phyloP scores from a whole-genome alignment of 805 yeast genomes.

The Scheffersomyces lignosus region DNA sequence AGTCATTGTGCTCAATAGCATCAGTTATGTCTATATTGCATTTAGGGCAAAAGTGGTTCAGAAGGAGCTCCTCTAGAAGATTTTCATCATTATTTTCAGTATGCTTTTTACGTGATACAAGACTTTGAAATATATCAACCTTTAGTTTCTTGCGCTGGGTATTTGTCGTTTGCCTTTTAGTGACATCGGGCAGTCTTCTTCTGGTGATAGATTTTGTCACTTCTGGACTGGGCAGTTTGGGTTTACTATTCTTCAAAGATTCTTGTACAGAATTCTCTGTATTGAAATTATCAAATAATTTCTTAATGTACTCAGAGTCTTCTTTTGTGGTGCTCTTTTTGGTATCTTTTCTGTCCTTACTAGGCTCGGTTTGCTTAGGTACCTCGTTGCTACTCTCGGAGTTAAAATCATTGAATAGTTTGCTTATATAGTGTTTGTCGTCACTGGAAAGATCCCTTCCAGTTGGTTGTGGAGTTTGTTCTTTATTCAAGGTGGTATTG shows the following conservation, averaged over 20 bases:
- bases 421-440: conserved; percentile 27
- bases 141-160: background rate
- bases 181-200: too few species aligned
- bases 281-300: conserved; percentile 22
- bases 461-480: background rate
- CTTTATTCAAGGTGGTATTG: background rate
- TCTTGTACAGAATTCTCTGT: conserved; percentile 5
- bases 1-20: conserved; percentile 53
- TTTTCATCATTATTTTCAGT: background rate
- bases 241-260: conserved; percentile 2
- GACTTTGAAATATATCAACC: conserved; percentile 8
- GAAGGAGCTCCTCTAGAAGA: conserved; percentile 16
- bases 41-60: conserved; percentile 21
- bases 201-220: background rate
- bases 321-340: conserved; percentile 2
- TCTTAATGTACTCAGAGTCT: conserved; percentile 19
- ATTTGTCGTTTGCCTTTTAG: background rate
- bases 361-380: background rate
- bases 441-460: conserved; percentile 9
- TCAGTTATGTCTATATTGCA: conserved; percentile 30
- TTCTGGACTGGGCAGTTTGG: too few species aligned
- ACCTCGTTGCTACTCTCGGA: too few species aligned
- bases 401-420: conserved; percentile 18
- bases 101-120: conserved; percentile 6
- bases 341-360: background rate